Evolutionary conservation across 1,284 basidiomycete genomes (phyloP), one percentile per base, ranked within the genome.

Genomic region (Ustilago shanxiensis): DNA sequence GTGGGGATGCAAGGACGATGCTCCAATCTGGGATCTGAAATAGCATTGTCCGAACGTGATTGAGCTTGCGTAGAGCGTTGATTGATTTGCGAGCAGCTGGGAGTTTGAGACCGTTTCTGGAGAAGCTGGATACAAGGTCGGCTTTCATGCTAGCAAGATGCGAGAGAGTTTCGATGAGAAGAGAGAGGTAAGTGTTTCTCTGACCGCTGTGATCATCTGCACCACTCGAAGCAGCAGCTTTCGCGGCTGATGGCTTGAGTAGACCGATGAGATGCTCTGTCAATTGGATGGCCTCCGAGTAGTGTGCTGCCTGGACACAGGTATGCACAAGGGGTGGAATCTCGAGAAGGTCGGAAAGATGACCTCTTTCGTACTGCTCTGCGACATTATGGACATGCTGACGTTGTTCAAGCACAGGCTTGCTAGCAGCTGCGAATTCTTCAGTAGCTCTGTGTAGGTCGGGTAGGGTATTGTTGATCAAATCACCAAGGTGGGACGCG

Each of bases 321-420:
- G 94, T 94, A 82, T 95, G 93, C 79, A 96, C 93, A 28, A 98
- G 89, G 55, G 92, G 88, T 6, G 95, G 95, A 55, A 96, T 90
- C 79, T 96, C 94, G 68, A 98, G 90, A 33, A 97, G 88, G 84
- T 97, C 95, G 76, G 93, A 90, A 62, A 98, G 90, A 86, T 94
- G 94, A 84, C 95, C 93, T 84, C 94, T 92, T 80, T 95, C 70
- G 50, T 77, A 76, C 31, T 70, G 68, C 11, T 79, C 73, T 16
- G 59, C 62, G 22, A 79, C 52, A 39, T 69, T 66, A 24, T 68
- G 74, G 7, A 77, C 26, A 9, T 41, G 51, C 24, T 67, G 33
- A 31, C 73, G 53, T 35, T 79, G 60, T 0, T 33, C 55, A 1
- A 79, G 60, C 0, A 66, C 60, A 1, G 68, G 73, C 10, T 67